phyloP scores from a whole-genome alignment of 345 rosid species.

The Boechera stricta region DNA sequence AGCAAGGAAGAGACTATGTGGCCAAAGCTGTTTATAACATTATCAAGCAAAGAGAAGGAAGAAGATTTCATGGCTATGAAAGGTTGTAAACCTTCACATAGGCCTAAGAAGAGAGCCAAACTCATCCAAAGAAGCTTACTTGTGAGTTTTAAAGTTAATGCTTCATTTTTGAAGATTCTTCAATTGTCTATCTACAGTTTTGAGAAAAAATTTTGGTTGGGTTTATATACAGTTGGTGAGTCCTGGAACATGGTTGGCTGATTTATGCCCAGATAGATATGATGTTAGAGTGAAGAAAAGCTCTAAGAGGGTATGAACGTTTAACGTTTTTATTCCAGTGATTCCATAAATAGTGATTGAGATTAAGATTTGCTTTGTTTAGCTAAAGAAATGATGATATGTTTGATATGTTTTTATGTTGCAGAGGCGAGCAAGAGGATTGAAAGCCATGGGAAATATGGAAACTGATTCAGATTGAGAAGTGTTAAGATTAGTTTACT shows the following conservation, averaged over 20 bases:
- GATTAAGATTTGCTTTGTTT: background rate
- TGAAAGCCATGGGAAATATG: constrained; percentile 68
- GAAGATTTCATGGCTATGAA: constrained; percentile 96
- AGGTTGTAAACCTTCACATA: constrained; percentile 90
- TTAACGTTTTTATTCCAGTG: background rate
- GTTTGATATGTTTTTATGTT: constrained; percentile 11
- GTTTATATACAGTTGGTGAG: constrained; percentile 63
- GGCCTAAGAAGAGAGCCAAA: constrained; percentile 92
- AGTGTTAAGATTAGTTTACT: constrained; percentile 11
- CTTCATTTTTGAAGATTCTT: background rate
- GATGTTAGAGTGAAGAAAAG: constrained; percentile 91
- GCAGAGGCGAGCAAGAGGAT: constrained; percentile 63
- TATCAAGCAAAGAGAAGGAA: constrained; percentile 90
- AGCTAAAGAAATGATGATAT: constrained; percentile 2
- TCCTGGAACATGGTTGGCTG: constrained; percentile 94
- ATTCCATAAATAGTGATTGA: background rate
- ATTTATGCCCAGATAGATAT: constrained; percentile 83
- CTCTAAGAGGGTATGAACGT: constrained; percentile 71
- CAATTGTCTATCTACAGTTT: background rate
- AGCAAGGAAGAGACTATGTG: constrained; percentile 48
- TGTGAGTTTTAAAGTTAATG: constrained; percentile 48
- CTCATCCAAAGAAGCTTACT: constrained; percentile 82
- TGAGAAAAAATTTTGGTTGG: background rate
- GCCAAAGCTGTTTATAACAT: constrained; percentile 71
- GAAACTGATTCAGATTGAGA: constrained; percentile 60